Percentiles rank a stretch among this genome's conserved stretches.
These are phyloP conservation scores for Xylariaceae sp. DNA, from an alignment of 2,329 filamentous ascomycete species.

Conservation along the genomic window DNA sequence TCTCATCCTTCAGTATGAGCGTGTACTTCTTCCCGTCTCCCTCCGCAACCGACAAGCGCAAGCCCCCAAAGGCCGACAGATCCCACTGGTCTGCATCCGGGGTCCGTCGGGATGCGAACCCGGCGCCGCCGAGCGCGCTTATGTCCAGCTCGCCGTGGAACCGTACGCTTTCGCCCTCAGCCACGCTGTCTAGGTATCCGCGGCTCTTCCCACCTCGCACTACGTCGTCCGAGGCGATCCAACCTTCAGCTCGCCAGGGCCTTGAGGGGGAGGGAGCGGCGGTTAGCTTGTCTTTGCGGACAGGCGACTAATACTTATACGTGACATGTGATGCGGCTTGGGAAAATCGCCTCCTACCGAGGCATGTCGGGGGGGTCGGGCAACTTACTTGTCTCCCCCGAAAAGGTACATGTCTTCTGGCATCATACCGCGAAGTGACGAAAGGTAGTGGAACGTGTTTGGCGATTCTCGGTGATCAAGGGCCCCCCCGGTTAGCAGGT, in stretches of 20 bases:
- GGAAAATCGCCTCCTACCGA: no score
- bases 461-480: no score
- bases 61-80: slow-evolving; percentile 55
- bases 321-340: not conserved
- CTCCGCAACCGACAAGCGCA: slow-evolving; percentile 47
- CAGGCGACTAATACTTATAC: not conserved
- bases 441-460: no score
- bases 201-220: slow-evolving; percentile 68
- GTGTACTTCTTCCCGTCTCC: slow-evolving; percentile 66
- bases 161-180: slow-evolving; percentile 37
- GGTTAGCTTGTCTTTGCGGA: not conserved
- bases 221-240: slow-evolving; percentile 67
- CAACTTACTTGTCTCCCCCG: slow-evolving; percentile 37
- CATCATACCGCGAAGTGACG: slow-evolving; percentile 4
- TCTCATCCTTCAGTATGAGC: slow-evolving; percentile 65
- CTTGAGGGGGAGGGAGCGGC: slow-evolving; percentile 32
- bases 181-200: slow-evolving; percentile 40
- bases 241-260: slow-evolving; percentile 54
- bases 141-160: slow-evolving; percentile 71
- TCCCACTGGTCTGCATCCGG: slow-evolving; percentile 56
- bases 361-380: not conserved
- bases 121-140: slow-evolving; percentile 68
- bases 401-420: slow-evolving; percentile 31
- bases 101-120: slow-evolving; percentile 75
- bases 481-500: no score